Evolutionary conservation across 345 rosid genomes (phyloP), one percentile per base, ranked within the genome.

Genomic region (Rubroshorea leprosula): DNA sequence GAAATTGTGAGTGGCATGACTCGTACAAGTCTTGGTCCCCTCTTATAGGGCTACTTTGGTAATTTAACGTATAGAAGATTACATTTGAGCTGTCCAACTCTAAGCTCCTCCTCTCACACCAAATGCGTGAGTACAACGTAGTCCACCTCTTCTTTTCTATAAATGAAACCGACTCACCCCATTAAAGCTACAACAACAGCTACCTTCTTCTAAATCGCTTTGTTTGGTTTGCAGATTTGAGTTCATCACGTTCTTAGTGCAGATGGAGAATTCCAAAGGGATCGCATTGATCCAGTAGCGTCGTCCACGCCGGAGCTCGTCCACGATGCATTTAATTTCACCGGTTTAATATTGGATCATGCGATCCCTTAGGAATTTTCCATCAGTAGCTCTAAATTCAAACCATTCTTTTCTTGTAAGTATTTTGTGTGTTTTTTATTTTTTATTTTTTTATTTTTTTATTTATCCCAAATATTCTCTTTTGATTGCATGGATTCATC

Each of bases 231-330:
- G 7, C 49, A 15, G 4, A 39, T 50, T 50, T 50, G 18, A n/a
- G 6, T 13, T 17, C 5, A 19, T 10, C 6, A 43, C 5, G 22
- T 53, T 48, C 51, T 41, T 81, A 71, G 86, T 51, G 83, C 78
- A 67, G 75, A 41, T 82, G 80, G 82, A 68, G 59, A 61, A 66
- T 67, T 82, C 87, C 87, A 76, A 82, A 82, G 87, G 87, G 87
- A 82, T 82, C 84, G 87, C 87, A 82, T 81, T 82, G 87, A 78
- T 82, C 80, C 70, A 54, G 73, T 71, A 35, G 12, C 41, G 12
- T 2, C 41, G 68, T 21, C 17, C 2, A 2, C 5, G 13, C 11
- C 41, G 41, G 41, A 35, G 24, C 1, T 51, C 15, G 10, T 38
- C 12, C 48, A 39, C 27, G 25, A 52, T 27, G 46, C 24, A 23